Conservation (phyloP, 2,329 filamentous ascomycete genomes). For the Beauveria asiatica region DNA sequence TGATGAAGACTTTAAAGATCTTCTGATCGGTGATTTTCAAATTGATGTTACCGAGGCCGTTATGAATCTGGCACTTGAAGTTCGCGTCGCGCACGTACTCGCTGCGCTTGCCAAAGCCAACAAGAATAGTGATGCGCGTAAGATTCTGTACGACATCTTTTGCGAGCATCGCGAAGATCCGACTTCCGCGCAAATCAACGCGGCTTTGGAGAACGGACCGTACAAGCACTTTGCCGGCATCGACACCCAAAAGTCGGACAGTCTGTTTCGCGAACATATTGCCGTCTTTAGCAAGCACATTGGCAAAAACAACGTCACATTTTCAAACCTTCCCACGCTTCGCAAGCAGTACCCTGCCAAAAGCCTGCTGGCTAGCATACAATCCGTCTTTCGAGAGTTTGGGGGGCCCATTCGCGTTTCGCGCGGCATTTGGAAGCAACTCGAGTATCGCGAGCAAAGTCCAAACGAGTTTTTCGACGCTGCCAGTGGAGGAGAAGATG, state of each 20-base stretch:
- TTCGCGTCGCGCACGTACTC: background rate
- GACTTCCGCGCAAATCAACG: background rate
- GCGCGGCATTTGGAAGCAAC: background rate
- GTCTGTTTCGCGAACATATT: background rate
- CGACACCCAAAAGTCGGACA: background rate
- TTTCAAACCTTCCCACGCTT: background rate
- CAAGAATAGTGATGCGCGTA: background rate
- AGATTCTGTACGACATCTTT: background rate
- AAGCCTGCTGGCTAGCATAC: background rate
- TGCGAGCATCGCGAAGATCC: background rate
- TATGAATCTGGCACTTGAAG: background rate
- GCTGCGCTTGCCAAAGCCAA: background rate
- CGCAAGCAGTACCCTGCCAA: background rate
- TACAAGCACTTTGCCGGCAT: background rate
- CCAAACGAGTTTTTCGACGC: background rate
- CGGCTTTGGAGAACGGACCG: background rate
- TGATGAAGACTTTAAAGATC: background rate
- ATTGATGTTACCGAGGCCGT: background rate
- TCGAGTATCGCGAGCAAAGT: background rate
- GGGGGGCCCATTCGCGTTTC: background rate
- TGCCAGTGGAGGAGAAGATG: conserved; percentile 10
- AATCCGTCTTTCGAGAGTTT: background rate
- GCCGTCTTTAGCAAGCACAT: background rate
- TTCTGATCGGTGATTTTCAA: background rate
- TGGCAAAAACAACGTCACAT: background rate